phyloP scores from a whole-genome alignment of 2,329 filamentous ascomycete genomes.

The Apiospora arundinis region DNA sequence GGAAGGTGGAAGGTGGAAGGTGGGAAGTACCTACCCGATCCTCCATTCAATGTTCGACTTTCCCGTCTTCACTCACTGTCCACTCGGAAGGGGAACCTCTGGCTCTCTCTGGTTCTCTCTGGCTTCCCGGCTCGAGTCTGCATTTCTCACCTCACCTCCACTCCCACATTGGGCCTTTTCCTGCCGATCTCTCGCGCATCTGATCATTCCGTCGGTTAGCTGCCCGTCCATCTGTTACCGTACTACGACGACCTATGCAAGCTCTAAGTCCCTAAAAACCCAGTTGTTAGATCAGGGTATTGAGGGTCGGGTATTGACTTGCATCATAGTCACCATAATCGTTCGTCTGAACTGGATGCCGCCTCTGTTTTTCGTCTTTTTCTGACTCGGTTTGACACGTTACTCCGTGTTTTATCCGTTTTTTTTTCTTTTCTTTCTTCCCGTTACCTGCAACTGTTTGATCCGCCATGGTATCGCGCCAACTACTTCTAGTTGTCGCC shows the following conservation, averaged over 20 bases:
- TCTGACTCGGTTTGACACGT: background rate
- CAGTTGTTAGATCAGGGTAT: background rate
- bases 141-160: background rate
- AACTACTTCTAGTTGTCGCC: background rate
- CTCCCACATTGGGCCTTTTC: background rate
- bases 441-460: background rate
- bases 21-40: background rate
- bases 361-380: background rate
- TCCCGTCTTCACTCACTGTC: background rate
- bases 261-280: background rate
- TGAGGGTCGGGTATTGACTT: background rate
- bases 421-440: background rate
- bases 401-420: background rate
- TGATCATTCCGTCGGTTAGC: background rate
- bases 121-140: background rate
- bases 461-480: background rate
- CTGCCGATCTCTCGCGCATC: background rate
- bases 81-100: no score
- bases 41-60: conserved; percentile 3
- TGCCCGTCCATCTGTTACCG: background rate
- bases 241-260: background rate
- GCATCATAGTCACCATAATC: background rate
- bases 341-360: background rate
- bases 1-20: background rate
- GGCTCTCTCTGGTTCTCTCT: background rate